Evolutionary conservation across 2,329 filamentous ascomycete genomes (phyloP).

Genomic region (Sporothrix globosa): DNA sequence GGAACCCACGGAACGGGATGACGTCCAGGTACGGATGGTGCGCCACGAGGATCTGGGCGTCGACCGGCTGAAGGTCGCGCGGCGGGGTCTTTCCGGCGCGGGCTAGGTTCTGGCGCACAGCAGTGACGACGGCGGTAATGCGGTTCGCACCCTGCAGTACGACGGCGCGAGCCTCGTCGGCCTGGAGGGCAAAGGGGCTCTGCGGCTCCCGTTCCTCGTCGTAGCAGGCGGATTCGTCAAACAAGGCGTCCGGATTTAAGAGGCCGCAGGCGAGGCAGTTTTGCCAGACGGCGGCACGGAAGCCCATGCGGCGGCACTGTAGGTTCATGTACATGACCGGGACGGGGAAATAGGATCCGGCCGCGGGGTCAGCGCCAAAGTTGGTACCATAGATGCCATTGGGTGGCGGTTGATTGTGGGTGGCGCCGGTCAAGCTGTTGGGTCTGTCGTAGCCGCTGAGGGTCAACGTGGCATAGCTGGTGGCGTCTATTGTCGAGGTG

Average conservation of each 20-base stretch:
- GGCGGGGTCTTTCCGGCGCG: constrained; percentile 32
- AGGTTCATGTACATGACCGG: constrained; percentile 32
- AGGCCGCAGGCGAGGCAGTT: constrained; percentile 46
- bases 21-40: constrained; percentile 46
- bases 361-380: constrained; percentile 7
- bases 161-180: constrained; percentile 37
- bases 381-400: neutral
- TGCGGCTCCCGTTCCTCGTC: constrained; percentile 37
- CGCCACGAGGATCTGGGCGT: constrained; percentile 42
- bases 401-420: neutral
- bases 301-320: constrained; percentile 36
- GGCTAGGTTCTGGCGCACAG: constrained; percentile 38
- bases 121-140: constrained; percentile 37
- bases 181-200: constrained; percentile 43
- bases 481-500: neutral
- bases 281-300: constrained; percentile 45
- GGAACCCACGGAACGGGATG: constrained; percentile 44
- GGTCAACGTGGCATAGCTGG: neutral
- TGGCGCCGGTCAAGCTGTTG: neutral
- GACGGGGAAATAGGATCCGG: neutral
- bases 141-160: constrained; percentile 37
- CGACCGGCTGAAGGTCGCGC: constrained; percentile 42
- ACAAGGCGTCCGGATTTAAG: constrained; percentile 38
- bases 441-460: neutral
- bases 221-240: constrained; percentile 32